Conservation (phyloP, 176 grass and related monocot genomes). For the Aegilops umbellulata region DNA sequence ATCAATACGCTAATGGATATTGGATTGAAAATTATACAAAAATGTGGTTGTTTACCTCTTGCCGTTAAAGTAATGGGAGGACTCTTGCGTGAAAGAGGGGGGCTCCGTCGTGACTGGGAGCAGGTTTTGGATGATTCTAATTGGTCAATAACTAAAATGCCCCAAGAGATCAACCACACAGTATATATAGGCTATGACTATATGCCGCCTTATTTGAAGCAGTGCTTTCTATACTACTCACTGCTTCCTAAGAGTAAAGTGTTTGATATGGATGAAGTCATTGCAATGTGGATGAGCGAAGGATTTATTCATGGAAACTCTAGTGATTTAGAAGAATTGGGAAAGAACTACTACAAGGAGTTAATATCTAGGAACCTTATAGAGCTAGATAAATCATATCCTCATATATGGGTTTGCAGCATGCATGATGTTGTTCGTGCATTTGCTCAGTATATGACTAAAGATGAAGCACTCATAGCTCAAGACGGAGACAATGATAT, state of each 20-base stretch:
- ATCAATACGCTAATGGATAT: background rate
- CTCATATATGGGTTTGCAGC: accelerated
- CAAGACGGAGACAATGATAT: background rate
- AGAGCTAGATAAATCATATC: accelerated
- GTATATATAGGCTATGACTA: too few species aligned
- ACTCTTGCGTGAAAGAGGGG: background rate
- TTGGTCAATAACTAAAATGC: too few species aligned
- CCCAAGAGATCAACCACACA: too few species aligned
- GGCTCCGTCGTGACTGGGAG: too few species aligned
- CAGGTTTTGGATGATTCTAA: too few species aligned
- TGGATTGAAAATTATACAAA: background rate
- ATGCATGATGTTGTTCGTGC: conserved; percentile 38
- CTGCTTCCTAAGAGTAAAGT: too few species aligned
- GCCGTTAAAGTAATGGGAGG: background rate
- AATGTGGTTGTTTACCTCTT: background rate
- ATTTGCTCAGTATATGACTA: conserved; percentile 22
- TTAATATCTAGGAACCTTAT: conserved; percentile 40
- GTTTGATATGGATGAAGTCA: too few species aligned
- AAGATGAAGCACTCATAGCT: background rate
- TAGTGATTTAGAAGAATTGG: background rate
- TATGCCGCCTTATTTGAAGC: too few species aligned
- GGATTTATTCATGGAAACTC: too few species aligned
- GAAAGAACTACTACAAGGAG: background rate
- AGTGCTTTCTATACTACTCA: too few species aligned
- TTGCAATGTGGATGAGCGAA: too few species aligned